phyloP scores from a whole-genome alignment of 768 basidiomycete genomes.

The Kwoniella shandongensis region DNA sequence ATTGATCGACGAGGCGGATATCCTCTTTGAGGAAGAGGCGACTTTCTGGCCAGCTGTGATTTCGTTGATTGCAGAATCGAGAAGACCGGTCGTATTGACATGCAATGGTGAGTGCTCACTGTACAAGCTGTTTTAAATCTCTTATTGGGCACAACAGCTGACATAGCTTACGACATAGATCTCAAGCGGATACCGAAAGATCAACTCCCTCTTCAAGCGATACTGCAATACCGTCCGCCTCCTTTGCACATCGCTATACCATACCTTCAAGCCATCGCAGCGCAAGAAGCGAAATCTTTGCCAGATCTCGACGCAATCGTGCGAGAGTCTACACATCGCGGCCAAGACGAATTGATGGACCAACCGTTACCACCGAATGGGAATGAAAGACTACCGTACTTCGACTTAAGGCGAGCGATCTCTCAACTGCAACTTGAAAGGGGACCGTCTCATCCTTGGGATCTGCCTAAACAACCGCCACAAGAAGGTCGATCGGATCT shows the following conservation, averaged over 20 bases:
- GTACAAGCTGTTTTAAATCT: conserved; percentile 20
- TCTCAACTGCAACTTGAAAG: conserved; percentile 62
- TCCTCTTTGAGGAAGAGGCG: conserved; percentile 76
- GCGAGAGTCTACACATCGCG: background rate
- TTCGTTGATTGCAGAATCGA: conserved; percentile 76
- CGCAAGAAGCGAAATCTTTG: conserved; percentile 19
- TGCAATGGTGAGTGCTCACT: conserved; percentile 73
- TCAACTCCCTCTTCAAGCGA: conserved; percentile 74
- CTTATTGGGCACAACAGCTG: background rate
- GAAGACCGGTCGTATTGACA: conserved; percentile 86
- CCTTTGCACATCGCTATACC: conserved; percentile 61
- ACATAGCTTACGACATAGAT: background rate
- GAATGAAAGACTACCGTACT: conserved; percentile 47
- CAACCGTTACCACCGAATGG: conserved; percentile 52
- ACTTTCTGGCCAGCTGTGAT: conserved; percentile 84
- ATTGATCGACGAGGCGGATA: conserved; percentile 91
- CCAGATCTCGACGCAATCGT: background rate
- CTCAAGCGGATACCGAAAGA: conserved; percentile 62
- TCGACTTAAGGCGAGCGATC: conserved; percentile 69
- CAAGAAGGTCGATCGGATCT: no score
- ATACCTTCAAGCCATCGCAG: conserved; percentile 68
- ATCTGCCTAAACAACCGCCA: no score
- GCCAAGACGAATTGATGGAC: conserved; percentile 50
- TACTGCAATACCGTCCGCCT: conserved; percentile 67
- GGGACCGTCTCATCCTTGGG: conserved; percentile 1